These are phyloP conservation scores for Euphorbia celastroides DNA, from an alignment of 441 rosid species.

Conservation along the genomic window DNA sequence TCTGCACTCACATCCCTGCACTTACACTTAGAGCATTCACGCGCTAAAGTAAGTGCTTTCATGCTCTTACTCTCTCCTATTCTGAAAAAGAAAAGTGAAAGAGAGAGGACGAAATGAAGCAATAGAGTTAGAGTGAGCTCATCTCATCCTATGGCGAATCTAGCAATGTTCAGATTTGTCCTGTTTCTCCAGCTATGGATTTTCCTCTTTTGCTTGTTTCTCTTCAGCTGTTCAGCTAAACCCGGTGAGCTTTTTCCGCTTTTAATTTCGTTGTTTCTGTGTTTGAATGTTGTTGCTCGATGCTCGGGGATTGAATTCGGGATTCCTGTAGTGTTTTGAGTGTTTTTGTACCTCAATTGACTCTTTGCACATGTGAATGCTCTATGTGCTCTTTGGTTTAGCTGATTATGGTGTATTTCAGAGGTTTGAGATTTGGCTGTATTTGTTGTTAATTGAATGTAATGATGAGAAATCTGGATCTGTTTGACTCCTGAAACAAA, in stretches of 20 bases:
- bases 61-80: not conserved
- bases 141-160: conserved; percentile 7
- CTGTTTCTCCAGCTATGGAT: conserved; percentile 25
- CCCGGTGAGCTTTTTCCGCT: conserved; percentile 43
- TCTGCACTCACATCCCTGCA: conserved; percentile 16
- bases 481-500: not conserved
- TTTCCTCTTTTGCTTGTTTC: conserved; percentile 28
- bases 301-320: conserved; percentile 7
- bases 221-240: conserved; percentile 42
- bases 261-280: not conserved
- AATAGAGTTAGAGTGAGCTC: not conserved
- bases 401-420: not conserved
- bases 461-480: conserved; percentile 10
- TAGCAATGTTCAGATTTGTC: conserved; percentile 31
- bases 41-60: no score
- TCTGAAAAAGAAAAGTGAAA: not conserved
- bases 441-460: not conserved
- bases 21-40: no score
- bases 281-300: conserved; percentile 2
- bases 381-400: not conserved
- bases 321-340: not conserved
- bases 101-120: not conserved
- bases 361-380: not conserved
- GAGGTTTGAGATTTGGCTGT: not conserved
- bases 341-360: not conserved